Evolutionary conservation across 805 yeast species (phyloP).

Genomic region (Kurtzmaniella fragi): DNA sequence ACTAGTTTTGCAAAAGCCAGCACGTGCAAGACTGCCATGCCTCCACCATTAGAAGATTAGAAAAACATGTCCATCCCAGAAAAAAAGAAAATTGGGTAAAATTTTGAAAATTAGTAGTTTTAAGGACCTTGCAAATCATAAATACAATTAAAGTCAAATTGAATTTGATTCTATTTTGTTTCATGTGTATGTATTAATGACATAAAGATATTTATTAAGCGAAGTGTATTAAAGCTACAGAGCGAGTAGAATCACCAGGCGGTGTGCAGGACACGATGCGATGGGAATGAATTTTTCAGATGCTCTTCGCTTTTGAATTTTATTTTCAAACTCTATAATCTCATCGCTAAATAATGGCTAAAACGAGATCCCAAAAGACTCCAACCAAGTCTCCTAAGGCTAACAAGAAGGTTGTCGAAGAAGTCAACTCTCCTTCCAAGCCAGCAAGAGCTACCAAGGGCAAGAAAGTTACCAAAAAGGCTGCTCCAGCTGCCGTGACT

Average conservation of each 20-base stretch:
- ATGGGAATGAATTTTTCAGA: no score
- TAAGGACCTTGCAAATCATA: no score
- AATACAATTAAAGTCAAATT: no score
- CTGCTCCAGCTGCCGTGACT: constrained; percentile 3
- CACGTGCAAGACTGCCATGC: constrained; percentile 31
- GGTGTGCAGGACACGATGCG: no score
- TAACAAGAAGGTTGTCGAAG: constrained; percentile 5
- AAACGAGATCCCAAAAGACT: constrained; percentile 26
- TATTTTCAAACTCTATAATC: no score
- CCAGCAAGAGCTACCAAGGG: constrained; percentile 10
- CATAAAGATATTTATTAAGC: no score
- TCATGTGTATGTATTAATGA: no score
- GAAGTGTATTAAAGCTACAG: not conserved
- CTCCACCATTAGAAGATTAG: constrained; percentile 16
- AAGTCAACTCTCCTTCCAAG: constrained; percentile 5
- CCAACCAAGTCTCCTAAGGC: constrained; percentile 16
- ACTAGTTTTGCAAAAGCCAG: constrained; percentile 4
- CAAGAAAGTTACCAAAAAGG: constrained; percentile 30
- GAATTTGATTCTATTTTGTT: no score
- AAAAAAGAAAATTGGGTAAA: no score
- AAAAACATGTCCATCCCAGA: not conserved
- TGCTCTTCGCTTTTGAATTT: no score
- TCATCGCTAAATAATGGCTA: constrained; percentile 18
- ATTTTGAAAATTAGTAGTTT: no score
- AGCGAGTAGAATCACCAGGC: not conserved